Evolutionary conservation across 148 eudicot genomes (phyloP), one percentile per base, ranked within the genome.

Genomic region (Vaccinium vitisidaea): DNA sequence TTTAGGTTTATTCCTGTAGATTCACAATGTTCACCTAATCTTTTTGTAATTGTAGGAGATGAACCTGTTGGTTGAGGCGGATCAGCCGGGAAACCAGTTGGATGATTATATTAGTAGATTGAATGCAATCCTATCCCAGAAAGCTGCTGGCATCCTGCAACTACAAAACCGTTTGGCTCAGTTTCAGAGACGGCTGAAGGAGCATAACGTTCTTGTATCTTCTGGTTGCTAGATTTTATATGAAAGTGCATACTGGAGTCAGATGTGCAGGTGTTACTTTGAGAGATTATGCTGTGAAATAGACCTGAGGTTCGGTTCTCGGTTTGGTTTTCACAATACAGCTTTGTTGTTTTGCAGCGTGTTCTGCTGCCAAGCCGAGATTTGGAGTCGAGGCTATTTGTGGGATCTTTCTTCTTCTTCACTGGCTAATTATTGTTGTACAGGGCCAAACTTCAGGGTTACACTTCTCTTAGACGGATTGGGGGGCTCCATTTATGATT

Each of bases 61-160:
- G 98, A 94, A 92, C 87, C 90, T 97, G 82, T 87, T 97, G 88
- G 98, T 94, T 30, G 94, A 94, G 88, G 98, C 98, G 8, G 98
- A 95, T 90, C 93, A 94, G 85, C 99, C 98, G 3, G 96, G 98
- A 46, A 95, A 94, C 85, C 98, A 95, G 86, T 86, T 95, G 70
- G 99, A 95, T 54, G 93, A 91, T 84, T 97, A 97, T 74, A 87
- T 97, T 80, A 87, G 94, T 32, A 91, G 87, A 87, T 87, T 97
- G 89, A 95, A 95, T 82, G 55, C 96, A 85, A 92, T 97, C 67
- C 88, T 97, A 81, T 90, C 98, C 39, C 98, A 95, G 86, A 97
- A 95, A 82, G 99, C 99, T 87, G 91, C 97, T 56, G 96, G 98
- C 67, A 94, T 97, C 75, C 16, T 90, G 80, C 93, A 95, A 82